phyloP scores from a whole-genome alignment of 108 stramenopile genomes.

The Skeletonema menzelii region DNA sequence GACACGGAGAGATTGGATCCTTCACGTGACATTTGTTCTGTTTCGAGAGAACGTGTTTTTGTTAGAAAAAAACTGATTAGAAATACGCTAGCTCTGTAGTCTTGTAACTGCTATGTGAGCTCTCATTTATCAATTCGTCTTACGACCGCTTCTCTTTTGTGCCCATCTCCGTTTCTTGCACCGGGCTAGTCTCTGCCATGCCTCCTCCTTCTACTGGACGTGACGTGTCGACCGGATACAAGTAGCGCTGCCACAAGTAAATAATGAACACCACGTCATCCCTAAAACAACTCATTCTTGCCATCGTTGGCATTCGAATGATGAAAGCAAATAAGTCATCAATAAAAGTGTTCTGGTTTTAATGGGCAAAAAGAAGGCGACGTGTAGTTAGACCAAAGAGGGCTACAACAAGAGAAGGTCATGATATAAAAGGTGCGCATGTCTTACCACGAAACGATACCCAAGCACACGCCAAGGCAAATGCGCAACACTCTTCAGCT shows the following conservation, averaged over 20 bases:
- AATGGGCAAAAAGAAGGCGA: too few species aligned
- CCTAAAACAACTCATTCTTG: conserved; percentile 91
- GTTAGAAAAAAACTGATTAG: not conserved
- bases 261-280: conserved; percentile 96
- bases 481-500: conserved; percentile 86
- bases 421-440: too few species aligned
- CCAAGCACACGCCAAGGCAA: conserved; percentile 88
- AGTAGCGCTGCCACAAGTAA: conserved; percentile 95
- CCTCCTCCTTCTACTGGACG: conserved; percentile 70
- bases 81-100: not conserved
- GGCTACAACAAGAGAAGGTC: too few species aligned
- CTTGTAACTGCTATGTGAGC: not conserved
- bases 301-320: conserved; percentile 97
- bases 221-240: conserved; percentile 89
- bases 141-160: not conserved
- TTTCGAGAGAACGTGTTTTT: not conserved
- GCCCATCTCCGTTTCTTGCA: not conserved
- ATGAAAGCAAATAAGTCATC: conserved; percentile 97
- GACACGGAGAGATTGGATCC: not conserved
- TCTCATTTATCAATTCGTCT: not conserved
- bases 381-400: too few species aligned
- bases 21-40: not conserved
- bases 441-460: conserved; percentile 72
- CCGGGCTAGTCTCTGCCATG: not conserved
- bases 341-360: conserved; percentile 83